These are phyloP conservation scores for Planoprotostelium fungivorum DNA, from an alignment of 78 protist genomes.

Conservation along the genomic window DNA sequence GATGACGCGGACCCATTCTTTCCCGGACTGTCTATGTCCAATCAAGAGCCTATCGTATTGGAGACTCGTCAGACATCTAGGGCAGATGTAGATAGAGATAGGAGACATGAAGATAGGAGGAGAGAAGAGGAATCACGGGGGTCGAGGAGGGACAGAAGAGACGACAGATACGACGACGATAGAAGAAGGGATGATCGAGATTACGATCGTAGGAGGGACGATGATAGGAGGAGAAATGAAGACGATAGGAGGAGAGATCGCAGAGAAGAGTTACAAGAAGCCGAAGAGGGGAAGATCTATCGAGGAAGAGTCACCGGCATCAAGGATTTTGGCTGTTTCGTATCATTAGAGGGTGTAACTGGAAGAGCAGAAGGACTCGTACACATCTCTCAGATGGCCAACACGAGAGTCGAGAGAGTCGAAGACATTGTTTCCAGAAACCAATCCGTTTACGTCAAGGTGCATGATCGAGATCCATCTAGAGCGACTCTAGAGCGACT, in stretches of 20 bases:
- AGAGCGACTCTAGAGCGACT: not conserved
- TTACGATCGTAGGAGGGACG: conserved; percentile 6
- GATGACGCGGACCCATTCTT: no score
- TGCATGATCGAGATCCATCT: not conserved
- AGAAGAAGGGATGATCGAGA: conserved; percentile 7
- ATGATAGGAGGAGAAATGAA: conserved; percentile 5
- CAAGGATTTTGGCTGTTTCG: conserved; percentile 81
- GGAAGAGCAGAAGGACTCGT: conserved; percentile 83
- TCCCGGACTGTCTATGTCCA: conserved; percentile 72
- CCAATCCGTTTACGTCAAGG: conserved; percentile 75
- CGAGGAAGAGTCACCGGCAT: conserved; percentile 59
- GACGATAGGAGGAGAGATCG: not conserved
- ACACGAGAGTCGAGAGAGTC: conserved; percentile 6
- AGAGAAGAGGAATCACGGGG: not conserved
- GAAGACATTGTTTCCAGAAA: conserved; percentile 23
- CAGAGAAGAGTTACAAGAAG: conserved; percentile 39
- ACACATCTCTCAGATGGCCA: conserved; percentile 55
- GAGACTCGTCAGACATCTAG: conserved; percentile 9
- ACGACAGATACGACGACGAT: not conserved
- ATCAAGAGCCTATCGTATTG: conserved; percentile 8
- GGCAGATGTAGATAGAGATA: not conserved
- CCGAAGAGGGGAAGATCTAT: conserved; percentile 68
- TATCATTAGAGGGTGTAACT: conserved; percentile 54
- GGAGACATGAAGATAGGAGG: not conserved
- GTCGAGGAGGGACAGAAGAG: not conserved